A percentile compares a stretch with the other conserved stretches of the same genome.
phyloP scores from a whole-genome alignment of 108 stramenopile genomes.

The Bacterosira constricta region DNA sequence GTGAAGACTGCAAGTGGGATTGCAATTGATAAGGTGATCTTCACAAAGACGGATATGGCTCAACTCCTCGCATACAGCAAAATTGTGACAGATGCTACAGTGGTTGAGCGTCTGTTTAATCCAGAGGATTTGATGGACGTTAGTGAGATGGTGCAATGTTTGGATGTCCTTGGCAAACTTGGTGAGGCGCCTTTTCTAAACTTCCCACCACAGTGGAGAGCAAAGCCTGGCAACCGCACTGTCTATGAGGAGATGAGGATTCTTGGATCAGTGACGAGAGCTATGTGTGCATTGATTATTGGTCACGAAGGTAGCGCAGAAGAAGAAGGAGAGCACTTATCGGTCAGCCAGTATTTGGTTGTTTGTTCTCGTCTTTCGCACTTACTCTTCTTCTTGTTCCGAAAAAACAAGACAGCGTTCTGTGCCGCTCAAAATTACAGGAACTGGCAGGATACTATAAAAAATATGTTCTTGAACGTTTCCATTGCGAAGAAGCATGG shows the following conservation, averaged over 20 bases:
- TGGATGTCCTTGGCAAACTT: neutral
- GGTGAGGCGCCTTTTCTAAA: neutral
- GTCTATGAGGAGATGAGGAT: neutral
- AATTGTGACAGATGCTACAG: neutral
- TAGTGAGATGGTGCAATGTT: neutral
- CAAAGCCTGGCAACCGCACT: neutral
- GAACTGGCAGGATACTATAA: too few relatives aligned
- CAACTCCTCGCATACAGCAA: too few relatives aligned
- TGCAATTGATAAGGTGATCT: too few relatives aligned
- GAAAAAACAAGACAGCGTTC: neutral
- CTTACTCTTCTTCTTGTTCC: constrained; percentile 5
- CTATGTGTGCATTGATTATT: constrained; percentile 15
- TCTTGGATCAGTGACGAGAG: neutral
- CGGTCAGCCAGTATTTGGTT: constrained; percentile 4
- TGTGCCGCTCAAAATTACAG: constrained; percentile 15
- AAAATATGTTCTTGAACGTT: constrained; percentile 18
- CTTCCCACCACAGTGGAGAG: constrained; percentile 5
- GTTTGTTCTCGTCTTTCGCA: neutral
- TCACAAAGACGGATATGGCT: too few relatives aligned
- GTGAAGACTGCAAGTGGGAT: too few relatives aligned
- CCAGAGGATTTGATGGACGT: constrained; percentile 17
- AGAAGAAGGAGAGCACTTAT: neutral
- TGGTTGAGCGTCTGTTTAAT: constrained; percentile 6
- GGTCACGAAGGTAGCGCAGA: constrained; percentile 6
- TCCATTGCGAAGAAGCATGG: constrained; percentile 6